Conservation (phyloP, 768 basidiomycete genomes). For the Leccinum subgranulosum region DNA sequence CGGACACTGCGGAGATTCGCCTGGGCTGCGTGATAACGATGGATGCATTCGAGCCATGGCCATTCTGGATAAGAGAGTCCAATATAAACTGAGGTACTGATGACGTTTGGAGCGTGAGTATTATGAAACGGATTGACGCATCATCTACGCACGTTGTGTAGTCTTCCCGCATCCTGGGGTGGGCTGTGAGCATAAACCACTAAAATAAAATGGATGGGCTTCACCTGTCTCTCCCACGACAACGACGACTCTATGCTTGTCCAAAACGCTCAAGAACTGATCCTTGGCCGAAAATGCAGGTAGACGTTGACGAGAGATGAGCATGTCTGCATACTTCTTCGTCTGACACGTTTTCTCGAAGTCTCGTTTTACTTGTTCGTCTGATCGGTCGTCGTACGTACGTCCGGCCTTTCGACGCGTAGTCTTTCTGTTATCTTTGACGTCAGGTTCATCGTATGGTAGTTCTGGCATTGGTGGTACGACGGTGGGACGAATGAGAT, state of each 20-base stretch:
- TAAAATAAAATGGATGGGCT: conserved; percentile 3
- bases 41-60: conserved; percentile 59
- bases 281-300: conserved; percentile 74
- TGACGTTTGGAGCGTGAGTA: not conserved
- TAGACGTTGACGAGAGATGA: conserved; percentile 54
- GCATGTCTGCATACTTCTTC: conserved; percentile 53
- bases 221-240: conserved; percentile 89
- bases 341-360: conserved; percentile 47
- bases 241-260: conserved; percentile 64
- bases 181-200: conserved; percentile 1
- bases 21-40: conserved; percentile 91
- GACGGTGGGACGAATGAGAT: conserved; percentile 14
- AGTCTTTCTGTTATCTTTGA: not conserved
- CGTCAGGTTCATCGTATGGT: not conserved
- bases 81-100: conserved; percentile 87
- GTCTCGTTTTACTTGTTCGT: conserved; percentile 47
- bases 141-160: conserved; percentile 59
- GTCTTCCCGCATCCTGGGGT: conserved; percentile 82
- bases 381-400: conserved; percentile 41
- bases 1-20: conserved; percentile 83
- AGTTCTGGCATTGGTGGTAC: conserved; percentile 15
- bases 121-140: not conserved
- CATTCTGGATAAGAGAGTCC: conserved; percentile 68
- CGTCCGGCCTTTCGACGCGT: conserved; percentile 2
- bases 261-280: conserved; percentile 57